These are phyloP conservation scores for Hymenoscyphus fraxineus DNA, from an alignment of 2,329 filamentous ascomycete species.

Conservation along the genomic window DNA sequence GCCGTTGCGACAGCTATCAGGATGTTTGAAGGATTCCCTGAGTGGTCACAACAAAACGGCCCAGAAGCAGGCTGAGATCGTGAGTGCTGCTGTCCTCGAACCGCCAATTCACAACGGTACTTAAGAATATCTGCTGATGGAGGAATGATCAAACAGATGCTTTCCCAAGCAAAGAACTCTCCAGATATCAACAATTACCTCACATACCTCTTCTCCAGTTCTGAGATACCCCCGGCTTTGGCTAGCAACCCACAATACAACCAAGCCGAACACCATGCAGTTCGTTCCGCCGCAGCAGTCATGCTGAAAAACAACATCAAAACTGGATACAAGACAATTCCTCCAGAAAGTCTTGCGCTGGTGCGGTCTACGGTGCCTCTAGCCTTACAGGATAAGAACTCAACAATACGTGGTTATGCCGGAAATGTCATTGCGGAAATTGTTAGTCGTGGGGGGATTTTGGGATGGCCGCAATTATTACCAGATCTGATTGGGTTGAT, in stretches of 20 bases:
- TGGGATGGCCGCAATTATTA: slow-evolving; percentile 88
- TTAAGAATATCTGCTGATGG: slow-evolving; percentile 11
- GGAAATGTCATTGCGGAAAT: slow-evolving; percentile 94
- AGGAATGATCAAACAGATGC: slow-evolving; percentile 63
- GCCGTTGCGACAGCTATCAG: slow-evolving; percentile 82
- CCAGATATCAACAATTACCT: slow-evolving; percentile 98
- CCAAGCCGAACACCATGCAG: slow-evolving; percentile 62
- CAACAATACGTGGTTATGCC: slow-evolving; percentile 81
- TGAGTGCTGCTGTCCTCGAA: slow-evolving; percentile 45
- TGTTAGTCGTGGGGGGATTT: slow-evolving; percentile 75
- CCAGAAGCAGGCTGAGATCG: slow-evolving; percentile 85
- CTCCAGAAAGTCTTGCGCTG: slow-evolving; percentile 68
- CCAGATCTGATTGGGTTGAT: slow-evolving; percentile 78
- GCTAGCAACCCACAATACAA: slow-evolving; percentile 43
- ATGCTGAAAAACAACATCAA: slow-evolving; percentile 95
- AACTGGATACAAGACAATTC: slow-evolving; percentile 69
- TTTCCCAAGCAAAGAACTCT: slow-evolving; percentile 79
- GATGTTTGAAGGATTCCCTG: slow-evolving; percentile 87
- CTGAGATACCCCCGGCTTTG: slow-evolving; percentile 58
- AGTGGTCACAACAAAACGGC: slow-evolving; percentile 74
- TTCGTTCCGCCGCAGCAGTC: slow-evolving; percentile 83
- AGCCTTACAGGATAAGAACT: slow-evolving; percentile 75
- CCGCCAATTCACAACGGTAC: background rate
- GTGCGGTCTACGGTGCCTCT: slow-evolving; percentile 76
- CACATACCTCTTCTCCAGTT: slow-evolving; percentile 78